phyloP scores from a whole-genome alignment of 108 stramenopile genomes.

The Conticribra weissflogii region DNA sequence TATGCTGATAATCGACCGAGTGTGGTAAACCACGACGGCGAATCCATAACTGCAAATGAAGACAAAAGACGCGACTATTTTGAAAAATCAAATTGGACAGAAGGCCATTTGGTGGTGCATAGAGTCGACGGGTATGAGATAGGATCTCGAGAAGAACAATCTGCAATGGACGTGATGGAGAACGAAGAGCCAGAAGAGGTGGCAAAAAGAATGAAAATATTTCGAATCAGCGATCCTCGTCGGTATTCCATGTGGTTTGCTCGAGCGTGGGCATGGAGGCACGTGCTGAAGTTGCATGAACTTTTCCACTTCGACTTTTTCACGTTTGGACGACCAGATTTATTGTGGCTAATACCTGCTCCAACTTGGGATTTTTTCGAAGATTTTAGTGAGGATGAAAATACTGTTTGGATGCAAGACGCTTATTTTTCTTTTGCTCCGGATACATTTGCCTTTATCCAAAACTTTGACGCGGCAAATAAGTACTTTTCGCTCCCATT shows the following conservation, averaged over 20 bases:
- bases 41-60: background rate
- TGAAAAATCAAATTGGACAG: background rate
- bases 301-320: background rate
- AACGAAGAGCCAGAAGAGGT: background rate
- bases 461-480: background rate
- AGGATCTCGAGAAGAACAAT: slow-evolving; percentile 8
- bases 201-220: background rate
- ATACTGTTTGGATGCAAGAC: background rate
- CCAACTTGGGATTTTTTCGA: slow-evolving; percentile 6
- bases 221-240: background rate
- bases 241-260: slow-evolving; percentile 10
- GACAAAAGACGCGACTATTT: background rate
- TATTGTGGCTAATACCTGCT: slow-evolving; percentile 8
- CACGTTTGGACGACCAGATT: slow-evolving; percentile 1
- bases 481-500: background rate
- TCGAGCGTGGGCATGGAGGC: background rate
- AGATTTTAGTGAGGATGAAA: background rate
- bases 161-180: slow-evolving; percentile 10
- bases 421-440: background rate
- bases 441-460: slow-evolving; percentile 10
- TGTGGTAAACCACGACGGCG: background rate
- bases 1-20: slow-evolving; percentile 6
- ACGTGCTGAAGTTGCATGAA: background rate
- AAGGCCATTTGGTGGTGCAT: slow-evolving; percentile 1
- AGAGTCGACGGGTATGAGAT: slow-evolving; percentile 9